Percentiles rank a stretch among this genome's conserved stretches.
Evolutionary conservation across 1,284 basidiomycete genomes (phyloP).

Genomic region (Coniophora puteana): DNA sequence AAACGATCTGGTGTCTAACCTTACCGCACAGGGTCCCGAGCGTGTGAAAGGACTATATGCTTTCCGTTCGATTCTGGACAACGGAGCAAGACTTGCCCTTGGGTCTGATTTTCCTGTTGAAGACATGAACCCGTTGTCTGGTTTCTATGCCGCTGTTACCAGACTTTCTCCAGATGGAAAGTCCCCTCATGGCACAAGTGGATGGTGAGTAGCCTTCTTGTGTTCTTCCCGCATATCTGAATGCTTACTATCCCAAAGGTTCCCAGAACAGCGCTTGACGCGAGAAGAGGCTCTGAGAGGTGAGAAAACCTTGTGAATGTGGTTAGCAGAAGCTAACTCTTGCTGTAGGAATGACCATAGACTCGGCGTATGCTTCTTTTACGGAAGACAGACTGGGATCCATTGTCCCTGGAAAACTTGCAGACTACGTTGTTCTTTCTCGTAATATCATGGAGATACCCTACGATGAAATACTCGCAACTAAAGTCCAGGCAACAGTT

Average conservation of each 20-base stretch:
- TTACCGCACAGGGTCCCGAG: slow-evolving; percentile 64
- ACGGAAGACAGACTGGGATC: slow-evolving; percentile 71
- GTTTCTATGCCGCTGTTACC: slow-evolving; percentile 85
- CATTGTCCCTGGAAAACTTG: slow-evolving; percentile 72
- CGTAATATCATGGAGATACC: slow-evolving; percentile 78
- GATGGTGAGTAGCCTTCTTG: slow-evolving; percentile 56
- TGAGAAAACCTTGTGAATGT: slow-evolving; percentile 33
- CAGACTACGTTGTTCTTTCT: slow-evolving; percentile 81
- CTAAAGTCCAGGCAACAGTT: slow-evolving; percentile 71
- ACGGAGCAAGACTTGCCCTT: slow-evolving; percentile 60
- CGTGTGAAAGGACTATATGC: slow-evolving; percentile 85
- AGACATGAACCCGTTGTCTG: slow-evolving; percentile 67
- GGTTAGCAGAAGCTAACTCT: background rate
- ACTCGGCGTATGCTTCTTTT: slow-evolving; percentile 86
- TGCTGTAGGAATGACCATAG: slow-evolving; percentile 61
- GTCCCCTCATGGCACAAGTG: slow-evolving; percentile 79
- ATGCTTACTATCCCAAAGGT: slow-evolving; percentile 44
- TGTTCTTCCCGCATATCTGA: background rate
- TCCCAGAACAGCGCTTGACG: slow-evolving; percentile 74
- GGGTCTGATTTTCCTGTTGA: slow-evolving; percentile 94
- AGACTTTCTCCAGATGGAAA: slow-evolving; percentile 67
- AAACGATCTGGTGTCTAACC: slow-evolving; percentile 1
- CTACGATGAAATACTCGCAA: slow-evolving; percentile 57
- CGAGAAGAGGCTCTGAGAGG: slow-evolving; percentile 71
- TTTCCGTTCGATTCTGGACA: slow-evolving; percentile 69